phyloP scores from a whole-genome alignment of 2,329 filamentous ascomycete species.

The Aspergillus nomiae region DNA sequence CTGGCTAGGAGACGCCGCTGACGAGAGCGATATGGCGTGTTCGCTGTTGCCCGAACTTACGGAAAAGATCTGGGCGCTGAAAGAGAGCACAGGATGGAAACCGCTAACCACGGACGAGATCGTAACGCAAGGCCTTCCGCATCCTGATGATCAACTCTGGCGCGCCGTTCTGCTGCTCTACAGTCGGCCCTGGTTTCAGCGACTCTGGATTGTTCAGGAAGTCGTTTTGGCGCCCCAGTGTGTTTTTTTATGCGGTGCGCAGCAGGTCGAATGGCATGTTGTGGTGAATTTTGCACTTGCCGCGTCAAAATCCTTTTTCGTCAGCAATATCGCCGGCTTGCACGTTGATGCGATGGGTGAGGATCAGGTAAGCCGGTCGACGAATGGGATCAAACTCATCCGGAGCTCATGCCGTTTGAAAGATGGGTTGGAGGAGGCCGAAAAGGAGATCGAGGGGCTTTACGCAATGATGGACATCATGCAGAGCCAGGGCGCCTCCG shows the following conservation, averaged over 20 bases:
- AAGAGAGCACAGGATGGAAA: neutral
- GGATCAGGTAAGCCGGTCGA: neutral
- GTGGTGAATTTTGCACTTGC: neutral
- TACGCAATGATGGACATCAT: neutral
- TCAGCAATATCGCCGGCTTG: neutral
- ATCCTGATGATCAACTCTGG: neutral
- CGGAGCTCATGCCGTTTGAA: neutral
- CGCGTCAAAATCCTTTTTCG: neutral
- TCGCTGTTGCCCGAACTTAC: neutral
- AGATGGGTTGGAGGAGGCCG: neutral
- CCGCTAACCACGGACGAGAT: neutral
- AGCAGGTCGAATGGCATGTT: neutral
- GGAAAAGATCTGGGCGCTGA: neutral
- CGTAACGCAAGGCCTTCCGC: neutral
- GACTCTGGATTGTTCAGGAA: conserved; percentile 1
- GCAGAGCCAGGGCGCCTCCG: neutral
- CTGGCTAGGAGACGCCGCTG: neutral
- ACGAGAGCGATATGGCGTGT: neutral
- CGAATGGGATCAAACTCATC: neutral
- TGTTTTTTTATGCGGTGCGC: neutral
- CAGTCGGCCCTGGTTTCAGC: neutral
- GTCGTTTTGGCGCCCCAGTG: neutral
- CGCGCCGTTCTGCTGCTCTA: neutral
- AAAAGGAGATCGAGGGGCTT: neutral
- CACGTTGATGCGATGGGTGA: neutral